A percentile compares a stretch with the other conserved stretches of the same genome.
Evolutionary conservation across 2,329 filamentous ascomycete species (phyloP).

Genomic region (Canariomyces notabilis): DNA sequence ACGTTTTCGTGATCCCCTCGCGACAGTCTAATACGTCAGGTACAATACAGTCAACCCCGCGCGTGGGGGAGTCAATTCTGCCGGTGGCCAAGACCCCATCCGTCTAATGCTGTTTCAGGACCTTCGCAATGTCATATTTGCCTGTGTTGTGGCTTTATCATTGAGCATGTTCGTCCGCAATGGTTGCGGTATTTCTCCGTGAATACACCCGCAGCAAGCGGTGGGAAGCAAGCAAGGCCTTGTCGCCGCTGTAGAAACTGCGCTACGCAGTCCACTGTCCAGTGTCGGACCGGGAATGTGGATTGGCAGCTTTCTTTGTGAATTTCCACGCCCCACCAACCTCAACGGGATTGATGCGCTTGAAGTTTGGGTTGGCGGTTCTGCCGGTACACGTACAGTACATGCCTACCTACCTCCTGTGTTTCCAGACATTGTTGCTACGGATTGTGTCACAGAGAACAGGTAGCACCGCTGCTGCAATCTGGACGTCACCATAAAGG

Average conservation of each 20-base stretch:
- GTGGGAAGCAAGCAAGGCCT: background rate
- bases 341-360: slow-evolving; percentile 11
- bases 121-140: slow-evolving; percentile 21
- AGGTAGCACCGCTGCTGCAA: background rate
- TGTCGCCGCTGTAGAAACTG: background rate
- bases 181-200: slow-evolving; percentile 22
- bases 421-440: slow-evolving; percentile 26
- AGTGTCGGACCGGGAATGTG: too few relatives aligned
- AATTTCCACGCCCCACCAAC: background rate
- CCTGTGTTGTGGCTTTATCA: slow-evolving; percentile 16
- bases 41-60: background rate
- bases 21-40: too few relatives aligned
- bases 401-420: slow-evolving; percentile 11
- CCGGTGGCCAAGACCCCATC: slow-evolving; percentile 12
- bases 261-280: too few relatives aligned
- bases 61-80: slow-evolving; percentile 23
- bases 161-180: slow-evolving; percentile 4
- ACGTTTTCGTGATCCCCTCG: too few relatives aligned
- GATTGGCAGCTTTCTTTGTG: too few relatives aligned
- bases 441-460: slow-evolving; percentile 31
- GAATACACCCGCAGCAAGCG: background rate
- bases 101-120: slow-evolving; percentile 9
- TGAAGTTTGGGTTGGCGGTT: slow-evolving; percentile 6
- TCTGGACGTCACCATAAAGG: too few relatives aligned
- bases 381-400: too few relatives aligned